These are phyloP conservation scores for Jacaranda copaia DNA, from an alignment of 257 asterid species.

Conservation along the genomic window DNA sequence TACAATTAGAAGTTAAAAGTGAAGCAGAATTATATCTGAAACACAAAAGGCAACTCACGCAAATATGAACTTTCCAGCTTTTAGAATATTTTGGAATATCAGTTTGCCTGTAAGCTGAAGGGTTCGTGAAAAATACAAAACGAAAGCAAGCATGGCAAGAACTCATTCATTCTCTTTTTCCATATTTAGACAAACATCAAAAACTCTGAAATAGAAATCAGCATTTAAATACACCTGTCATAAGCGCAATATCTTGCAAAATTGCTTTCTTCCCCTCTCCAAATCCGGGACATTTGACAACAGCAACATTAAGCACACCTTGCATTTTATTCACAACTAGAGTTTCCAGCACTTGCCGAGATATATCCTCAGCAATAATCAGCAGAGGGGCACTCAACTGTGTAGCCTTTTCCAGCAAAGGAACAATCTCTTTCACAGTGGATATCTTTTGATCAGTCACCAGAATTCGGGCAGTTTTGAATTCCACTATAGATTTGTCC, in stretches of 20 bases:
- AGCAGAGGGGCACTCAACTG: constrained; percentile 90
- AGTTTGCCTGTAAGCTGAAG: constrained; percentile 8
- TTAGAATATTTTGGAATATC: constrained; percentile 8
- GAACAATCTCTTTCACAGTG: constrained; percentile 68
- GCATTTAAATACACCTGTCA: constrained; percentile 69
- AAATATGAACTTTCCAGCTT: background rate
- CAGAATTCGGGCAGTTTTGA: constrained; percentile 82
- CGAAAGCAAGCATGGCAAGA: constrained; percentile 9
- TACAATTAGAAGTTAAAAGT: constrained; percentile 29
- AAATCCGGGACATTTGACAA: constrained; percentile 86
- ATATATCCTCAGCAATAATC: constrained; percentile 89
- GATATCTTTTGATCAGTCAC: constrained; percentile 90
- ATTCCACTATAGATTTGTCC: constrained; percentile 79
- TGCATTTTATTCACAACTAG: constrained; percentile 78
- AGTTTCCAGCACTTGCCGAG: constrained; percentile 77
- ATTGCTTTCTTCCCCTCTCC: constrained; percentile 84
- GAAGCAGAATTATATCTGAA: constrained; percentile 7
- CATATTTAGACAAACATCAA: background rate
- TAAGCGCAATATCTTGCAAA: constrained; percentile 90
- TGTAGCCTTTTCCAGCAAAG: constrained; percentile 91
- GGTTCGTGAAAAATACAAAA: constrained; percentile 2
- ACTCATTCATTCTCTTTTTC: background rate
- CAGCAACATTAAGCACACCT: constrained; percentile 82
- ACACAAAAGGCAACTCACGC: constrained; percentile 1
- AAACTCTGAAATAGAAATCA: background rate